Percentiles rank a stretch among this genome's conserved stretches.
Evolutionary conservation across 2,329 filamentous ascomycete genomes (phyloP).

Genomic region (Periconia digitata): DNA sequence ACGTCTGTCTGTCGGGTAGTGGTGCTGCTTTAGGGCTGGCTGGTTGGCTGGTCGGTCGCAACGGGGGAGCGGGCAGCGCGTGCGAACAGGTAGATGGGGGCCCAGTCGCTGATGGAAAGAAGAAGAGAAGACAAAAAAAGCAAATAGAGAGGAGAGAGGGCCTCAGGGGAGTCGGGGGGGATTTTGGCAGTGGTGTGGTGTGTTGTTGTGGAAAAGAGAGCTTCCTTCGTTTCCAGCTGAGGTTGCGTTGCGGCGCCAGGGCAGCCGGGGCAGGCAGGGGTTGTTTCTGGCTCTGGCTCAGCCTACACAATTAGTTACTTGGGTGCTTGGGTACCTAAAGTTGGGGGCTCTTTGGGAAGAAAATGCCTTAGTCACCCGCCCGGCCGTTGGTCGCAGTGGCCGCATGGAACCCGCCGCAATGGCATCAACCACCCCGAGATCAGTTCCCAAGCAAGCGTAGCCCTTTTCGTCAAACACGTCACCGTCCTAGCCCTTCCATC

Average conservation of each 20-base stretch:
- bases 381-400: background rate
- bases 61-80: background rate
- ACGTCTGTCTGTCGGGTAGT: conserved; percentile 7
- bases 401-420: background rate
- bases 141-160: background rate
- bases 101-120: background rate
- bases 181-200: no score
- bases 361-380: background rate
- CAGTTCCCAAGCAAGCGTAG: background rate
- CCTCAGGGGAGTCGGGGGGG: background rate
- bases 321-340: no score
- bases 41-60: background rate
- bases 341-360: no score
- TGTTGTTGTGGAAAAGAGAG: background rate
- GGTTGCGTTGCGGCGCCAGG: background rate
- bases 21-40: background rate
- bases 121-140: background rate
- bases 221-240: background rate
- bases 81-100: background rate
- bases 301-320: no score
- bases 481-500: background rate
- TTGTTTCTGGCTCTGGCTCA: background rate
- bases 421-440: background rate
- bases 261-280: background rate
- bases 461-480: background rate